These are phyloP conservation scores for Vanderwaltozyma polyspora DNA, from an alignment of 805 yeast genomes.

Conservation along the genomic window DNA sequence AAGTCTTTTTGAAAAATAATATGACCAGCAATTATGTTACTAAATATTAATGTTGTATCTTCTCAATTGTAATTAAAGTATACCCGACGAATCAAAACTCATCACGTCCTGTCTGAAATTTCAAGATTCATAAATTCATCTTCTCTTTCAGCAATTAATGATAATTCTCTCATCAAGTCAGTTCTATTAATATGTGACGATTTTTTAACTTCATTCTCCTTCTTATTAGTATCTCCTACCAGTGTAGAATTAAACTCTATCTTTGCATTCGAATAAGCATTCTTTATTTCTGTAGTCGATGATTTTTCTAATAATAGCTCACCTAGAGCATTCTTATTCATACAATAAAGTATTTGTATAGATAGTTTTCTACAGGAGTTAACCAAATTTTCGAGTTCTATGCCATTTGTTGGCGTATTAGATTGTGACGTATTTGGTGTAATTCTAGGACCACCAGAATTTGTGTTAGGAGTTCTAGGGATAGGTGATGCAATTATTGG, in stretches of 20 bases:
- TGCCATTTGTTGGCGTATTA: neutral
- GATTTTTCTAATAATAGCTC: constrained; percentile 4
- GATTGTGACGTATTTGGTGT: too few relatives aligned
- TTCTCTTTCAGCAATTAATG: constrained; percentile 1
- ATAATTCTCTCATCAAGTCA: constrained; percentile 3
- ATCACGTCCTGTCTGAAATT: too few relatives aligned
- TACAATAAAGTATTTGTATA: constrained; percentile 8
- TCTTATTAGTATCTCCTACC: too few relatives aligned
- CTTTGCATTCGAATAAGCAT: too few relatives aligned
- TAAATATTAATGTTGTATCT: too few relatives aligned
- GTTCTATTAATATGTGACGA: neutral
- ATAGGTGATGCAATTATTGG: constrained; percentile 1
- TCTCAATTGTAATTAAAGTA: too few relatives aligned
- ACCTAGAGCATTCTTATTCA: constrained; percentile 17
- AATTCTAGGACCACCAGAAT: constrained; percentile 1
- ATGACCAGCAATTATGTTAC: too few relatives aligned
- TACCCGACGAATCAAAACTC: too few relatives aligned
- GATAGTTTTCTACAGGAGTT: constrained; percentile 5
- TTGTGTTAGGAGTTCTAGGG: constrained; percentile 1
- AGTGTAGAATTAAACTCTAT: too few relatives aligned
- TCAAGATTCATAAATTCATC: too few relatives aligned
- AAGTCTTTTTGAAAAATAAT: too few relatives aligned
- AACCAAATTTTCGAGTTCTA: constrained; percentile 1
- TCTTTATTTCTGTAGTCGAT: constrained; percentile 1
- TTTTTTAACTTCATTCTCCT: neutral